These are phyloP conservation scores for Fallopia convolvulus DNA, from an alignment of 148 eudicot genomes.

Conservation along the genomic window DNA sequence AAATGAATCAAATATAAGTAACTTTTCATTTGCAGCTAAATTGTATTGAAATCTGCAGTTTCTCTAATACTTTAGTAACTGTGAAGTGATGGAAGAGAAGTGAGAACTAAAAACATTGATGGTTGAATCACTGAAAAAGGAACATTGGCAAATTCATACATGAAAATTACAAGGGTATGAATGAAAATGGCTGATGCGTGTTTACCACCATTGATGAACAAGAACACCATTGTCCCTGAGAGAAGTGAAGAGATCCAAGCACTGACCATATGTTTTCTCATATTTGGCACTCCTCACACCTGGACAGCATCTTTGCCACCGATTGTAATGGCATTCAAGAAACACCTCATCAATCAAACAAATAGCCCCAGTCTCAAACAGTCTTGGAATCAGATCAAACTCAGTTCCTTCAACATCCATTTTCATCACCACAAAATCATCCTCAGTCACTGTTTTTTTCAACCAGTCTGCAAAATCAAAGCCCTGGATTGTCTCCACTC, in stretches of 20 bases:
- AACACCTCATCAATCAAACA: constrained; percentile 92
- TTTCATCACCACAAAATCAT: constrained; percentile 88
- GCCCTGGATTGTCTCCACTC: constrained; percentile 57
- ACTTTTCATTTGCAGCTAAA: constrained; percentile 12
- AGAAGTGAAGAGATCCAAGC: constrained; percentile 68
- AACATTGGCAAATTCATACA: constrained; percentile 1
- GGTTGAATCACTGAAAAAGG: background rate
- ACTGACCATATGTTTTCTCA: constrained; percentile 68
- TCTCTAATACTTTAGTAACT: constrained; percentile 2
- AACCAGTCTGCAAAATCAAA: constrained; percentile 94
- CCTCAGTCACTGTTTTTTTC: constrained; percentile 59
- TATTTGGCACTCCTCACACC: constrained; percentile 79
- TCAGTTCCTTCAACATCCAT: constrained; percentile 98
- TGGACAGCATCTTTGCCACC: constrained; percentile 96
- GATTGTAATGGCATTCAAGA: constrained; percentile 87
- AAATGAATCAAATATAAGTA: constrained; percentile 9
- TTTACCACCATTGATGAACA: constrained; percentile 96
- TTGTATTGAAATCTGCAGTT: constrained; percentile 5
- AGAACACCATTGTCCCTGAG: constrained; percentile 80
- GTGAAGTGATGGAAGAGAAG: background rate
- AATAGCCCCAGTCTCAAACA: constrained; percentile 85
- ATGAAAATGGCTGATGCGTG: background rate
- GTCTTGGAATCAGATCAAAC: constrained; percentile 76
- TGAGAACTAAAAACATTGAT: background rate
- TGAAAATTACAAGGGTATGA: background rate